These are phyloP conservation scores for Gaultheria prostrata DNA, from an alignment of 148 eudicot species.

Conservation along the genomic window DNA sequence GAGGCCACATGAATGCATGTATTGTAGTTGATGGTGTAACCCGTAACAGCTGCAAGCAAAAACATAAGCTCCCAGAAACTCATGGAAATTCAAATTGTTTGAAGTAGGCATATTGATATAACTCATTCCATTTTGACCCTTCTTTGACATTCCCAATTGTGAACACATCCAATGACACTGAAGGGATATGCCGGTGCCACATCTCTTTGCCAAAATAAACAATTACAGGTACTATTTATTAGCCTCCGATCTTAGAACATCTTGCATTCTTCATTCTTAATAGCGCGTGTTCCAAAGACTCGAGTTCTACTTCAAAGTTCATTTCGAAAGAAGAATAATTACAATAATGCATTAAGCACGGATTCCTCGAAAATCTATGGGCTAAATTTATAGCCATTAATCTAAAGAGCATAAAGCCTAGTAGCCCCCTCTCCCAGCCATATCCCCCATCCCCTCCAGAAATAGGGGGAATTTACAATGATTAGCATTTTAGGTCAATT, in stretches of 20 bases:
- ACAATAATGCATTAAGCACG: neutral
- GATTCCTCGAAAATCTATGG: neutral
- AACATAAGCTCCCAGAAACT: neutral
- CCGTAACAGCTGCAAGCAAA: neutral
- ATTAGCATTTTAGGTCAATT: conserved; percentile 1
- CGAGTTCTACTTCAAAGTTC: neutral
- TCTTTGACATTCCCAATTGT: conserved; percentile 65
- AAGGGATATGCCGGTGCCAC: conserved; percentile 39
- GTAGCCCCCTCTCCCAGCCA: neutral
- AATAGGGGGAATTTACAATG: neutral
- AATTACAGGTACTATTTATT: too few relatives aligned
- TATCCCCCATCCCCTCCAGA: neutral
- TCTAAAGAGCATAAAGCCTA: neutral
- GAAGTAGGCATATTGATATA: neutral
- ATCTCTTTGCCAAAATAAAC: conserved; percentile 61
- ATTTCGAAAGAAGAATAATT: neutral
- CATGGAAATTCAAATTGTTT: neutral
- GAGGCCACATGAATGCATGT: neutral
- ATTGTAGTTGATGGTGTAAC: neutral
- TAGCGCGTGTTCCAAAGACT: neutral
- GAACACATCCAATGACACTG: conserved; percentile 64
- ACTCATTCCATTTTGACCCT: conserved; percentile 71
- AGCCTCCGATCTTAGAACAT: neutral
- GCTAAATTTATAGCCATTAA: neutral
- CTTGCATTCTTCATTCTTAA: neutral